Evolutionary conservation across 2,329 filamentous ascomycete genomes (phyloP).

Genomic region (Fusarium goolgardi): DNA sequence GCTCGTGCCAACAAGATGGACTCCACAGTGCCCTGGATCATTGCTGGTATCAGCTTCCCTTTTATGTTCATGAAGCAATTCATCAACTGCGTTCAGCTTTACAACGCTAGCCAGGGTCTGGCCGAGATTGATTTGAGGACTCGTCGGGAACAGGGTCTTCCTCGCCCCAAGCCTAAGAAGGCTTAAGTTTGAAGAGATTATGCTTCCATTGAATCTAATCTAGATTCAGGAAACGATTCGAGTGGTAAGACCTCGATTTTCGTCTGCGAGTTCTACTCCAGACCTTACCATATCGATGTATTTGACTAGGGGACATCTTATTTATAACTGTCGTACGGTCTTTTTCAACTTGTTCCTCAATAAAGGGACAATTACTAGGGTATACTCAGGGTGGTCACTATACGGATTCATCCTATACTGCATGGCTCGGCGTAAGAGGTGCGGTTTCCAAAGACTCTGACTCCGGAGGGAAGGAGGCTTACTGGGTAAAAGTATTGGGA

Average conservation of each 20-base stretch:
- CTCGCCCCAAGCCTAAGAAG: constrained; percentile 56
- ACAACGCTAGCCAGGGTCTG: constrained; percentile 92
- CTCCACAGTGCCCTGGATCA: constrained; percentile 73
- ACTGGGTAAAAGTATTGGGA: constrained; percentile 36
- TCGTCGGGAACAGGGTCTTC: constrained; percentile 66
- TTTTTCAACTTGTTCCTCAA: constrained; percentile 34
- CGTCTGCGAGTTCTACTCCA: background rate
- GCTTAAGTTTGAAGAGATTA: constrained; percentile 37
- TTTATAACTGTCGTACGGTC: constrained; percentile 20
- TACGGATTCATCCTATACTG: constrained; percentile 38
- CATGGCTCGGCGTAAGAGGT: constrained; percentile 48
- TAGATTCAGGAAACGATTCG: background rate
- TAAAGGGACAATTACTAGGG: constrained; percentile 37
- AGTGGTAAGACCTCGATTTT: background rate
- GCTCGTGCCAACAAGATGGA: constrained; percentile 95
- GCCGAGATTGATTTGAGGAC: constrained; percentile 86
- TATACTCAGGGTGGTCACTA: constrained; percentile 33
- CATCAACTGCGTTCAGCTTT: constrained; percentile 93
- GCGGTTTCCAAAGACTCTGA: constrained; percentile 39
- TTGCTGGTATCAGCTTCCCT: constrained; percentile 82
- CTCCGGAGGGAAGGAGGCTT: constrained; percentile 41
- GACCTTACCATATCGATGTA: constrained; percentile 5
- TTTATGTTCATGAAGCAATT: constrained; percentile 93
- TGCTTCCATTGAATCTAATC: background rate
- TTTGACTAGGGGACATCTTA: constrained; percentile 14